Base-by-base conservation (phyloP, 352 stramenopile genomes). In the Blastocystis sp. region DNA sequence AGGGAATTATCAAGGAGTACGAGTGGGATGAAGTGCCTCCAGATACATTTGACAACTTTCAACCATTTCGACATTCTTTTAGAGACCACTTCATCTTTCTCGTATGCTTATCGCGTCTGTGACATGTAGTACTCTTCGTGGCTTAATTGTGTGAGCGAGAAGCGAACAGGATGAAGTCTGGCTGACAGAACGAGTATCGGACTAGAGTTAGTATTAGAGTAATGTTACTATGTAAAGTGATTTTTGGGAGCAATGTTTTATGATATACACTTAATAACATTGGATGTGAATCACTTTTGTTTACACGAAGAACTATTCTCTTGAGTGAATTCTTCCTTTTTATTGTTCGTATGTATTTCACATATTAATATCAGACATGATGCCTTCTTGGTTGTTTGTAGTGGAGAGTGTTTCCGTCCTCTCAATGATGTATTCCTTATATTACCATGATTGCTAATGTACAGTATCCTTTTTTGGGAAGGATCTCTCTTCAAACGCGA, bases 401-500 rank as follows among this genome's bases (percentile, higher is more conserved):
- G 43, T 53, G 66, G 50, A 77, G 50, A 29, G 20, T 15, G 20
- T 77, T 55, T 61, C 66, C 20, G 0, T 77, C 8, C 18, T 8
- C 9, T 54, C 9, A 59, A 20, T 55, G 20, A 39, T 77, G 66
- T 77, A 77, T 26, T 55, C 29, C 26, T 37, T 62, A 11, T 2
- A 1, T 5, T 62, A n/a, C 6, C 43, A 66, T 62, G 13, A 29
- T 23, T 84, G 18, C 50, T 59, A 63, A 34, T 7, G 11, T 54
- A 29, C 68, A 84, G 73, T 18, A 45, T 69, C 0, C 50, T 84
- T 5, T 43, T 84, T 18, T 66, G 18, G 8, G 18, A 53, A 15
- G 73, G 73, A 18, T n/a, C 47, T 8, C 56, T 84, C 11, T 84
- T 54, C 56, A 66, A 68, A 15, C 73, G 73, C 1, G 53, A 84